Conservation (phyloP, 306 rosid genomes). For the Cajanus cajan region DNA sequence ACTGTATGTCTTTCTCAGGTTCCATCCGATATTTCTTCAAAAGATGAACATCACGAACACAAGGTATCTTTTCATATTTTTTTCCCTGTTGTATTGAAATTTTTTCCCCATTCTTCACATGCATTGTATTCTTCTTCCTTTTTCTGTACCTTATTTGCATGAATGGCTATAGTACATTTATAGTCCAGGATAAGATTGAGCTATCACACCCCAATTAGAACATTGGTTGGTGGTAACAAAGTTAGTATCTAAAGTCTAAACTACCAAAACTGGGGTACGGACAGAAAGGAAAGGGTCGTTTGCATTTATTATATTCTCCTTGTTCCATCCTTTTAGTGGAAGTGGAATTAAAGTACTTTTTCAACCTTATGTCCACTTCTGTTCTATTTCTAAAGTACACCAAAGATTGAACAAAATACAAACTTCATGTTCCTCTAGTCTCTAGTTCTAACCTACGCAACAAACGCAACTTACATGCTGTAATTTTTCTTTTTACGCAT, state of each 20-base stretch:
- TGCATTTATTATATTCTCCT: background rate
- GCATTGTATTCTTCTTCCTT: background rate
- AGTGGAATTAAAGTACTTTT: background rate
- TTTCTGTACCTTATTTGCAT: background rate
- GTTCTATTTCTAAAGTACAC: background rate
- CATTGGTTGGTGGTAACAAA: background rate
- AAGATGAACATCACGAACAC: slow-evolving; percentile 42
- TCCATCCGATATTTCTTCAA: slow-evolving; percentile 68
- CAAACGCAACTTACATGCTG: background rate
- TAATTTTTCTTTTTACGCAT: background rate
- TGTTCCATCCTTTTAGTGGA: background rate
- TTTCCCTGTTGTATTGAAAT: background rate
- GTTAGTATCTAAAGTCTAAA: background rate
- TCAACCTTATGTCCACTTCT: background rate
- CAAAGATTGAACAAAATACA: background rate
- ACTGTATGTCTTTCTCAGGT: slow-evolving; percentile 55
- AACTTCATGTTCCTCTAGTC: background rate
- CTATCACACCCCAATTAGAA: background rate
- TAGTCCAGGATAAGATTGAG: background rate
- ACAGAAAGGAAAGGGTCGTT: background rate
- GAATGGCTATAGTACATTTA: slow-evolving; percentile 3
- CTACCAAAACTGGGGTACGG: background rate
- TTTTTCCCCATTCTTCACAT: background rate
- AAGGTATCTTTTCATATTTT: slow-evolving; percentile 37
- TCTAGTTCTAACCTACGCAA: background rate